phyloP scores from a whole-genome alignment of 192 early-diverging fungal species.

The Linnemannia zychae region DNA sequence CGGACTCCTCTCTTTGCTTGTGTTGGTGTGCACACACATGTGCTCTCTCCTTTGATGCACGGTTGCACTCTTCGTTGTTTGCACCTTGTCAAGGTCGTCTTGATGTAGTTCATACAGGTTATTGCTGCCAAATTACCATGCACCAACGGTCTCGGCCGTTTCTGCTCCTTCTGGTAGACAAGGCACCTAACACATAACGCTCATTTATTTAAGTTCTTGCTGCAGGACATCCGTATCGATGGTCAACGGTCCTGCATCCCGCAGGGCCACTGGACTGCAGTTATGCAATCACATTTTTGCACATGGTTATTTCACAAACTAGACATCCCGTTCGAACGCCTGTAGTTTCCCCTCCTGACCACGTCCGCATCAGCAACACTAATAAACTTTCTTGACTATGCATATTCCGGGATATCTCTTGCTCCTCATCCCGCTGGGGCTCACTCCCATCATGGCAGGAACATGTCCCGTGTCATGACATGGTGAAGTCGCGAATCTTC shows the following conservation, averaged over 20 bases:
- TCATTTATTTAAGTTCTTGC: background rate
- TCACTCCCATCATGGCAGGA: background rate
- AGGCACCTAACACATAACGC: background rate
- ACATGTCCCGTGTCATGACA: background rate
- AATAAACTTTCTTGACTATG: background rate
- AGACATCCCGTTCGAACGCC: background rate
- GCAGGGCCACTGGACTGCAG: background rate
- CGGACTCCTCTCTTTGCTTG: background rate
- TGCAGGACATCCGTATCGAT: background rate
- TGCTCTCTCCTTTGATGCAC: constrained; percentile 3
- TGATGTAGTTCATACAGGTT: background rate
- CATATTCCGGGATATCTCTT: background rate
- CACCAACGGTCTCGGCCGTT: background rate
- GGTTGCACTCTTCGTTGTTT: background rate
- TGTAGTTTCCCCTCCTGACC: background rate
- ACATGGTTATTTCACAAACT: background rate
- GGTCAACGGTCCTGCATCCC: background rate
- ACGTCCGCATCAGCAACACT: no score
- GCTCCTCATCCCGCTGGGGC: background rate
- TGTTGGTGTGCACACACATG: background rate
- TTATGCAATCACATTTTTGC: background rate
- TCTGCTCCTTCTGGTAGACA: no score
- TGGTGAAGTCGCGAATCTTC: background rate
- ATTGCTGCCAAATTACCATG: background rate
- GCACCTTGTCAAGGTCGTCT: background rate